Conservation (phyloP, 805 yeast species). For the Brettanomyces naardenensis region DNA sequence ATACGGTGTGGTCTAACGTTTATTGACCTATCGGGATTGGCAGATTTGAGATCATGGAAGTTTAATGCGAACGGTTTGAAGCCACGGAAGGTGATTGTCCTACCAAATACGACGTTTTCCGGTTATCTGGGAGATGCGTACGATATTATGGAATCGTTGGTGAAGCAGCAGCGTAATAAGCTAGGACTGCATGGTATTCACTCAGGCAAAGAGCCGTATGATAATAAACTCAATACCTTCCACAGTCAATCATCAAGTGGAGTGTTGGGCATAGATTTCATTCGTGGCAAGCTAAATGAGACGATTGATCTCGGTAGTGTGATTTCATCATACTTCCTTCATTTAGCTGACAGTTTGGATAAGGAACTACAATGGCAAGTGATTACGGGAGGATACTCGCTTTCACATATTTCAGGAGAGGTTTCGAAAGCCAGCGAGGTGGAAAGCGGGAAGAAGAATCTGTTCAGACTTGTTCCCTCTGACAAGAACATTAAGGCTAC, state of each 20-base stretch:
- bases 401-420: slow-evolving; percentile 77
- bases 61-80: slow-evolving; percentile 72
- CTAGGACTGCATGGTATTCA: slow-evolving; percentile 1
- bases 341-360: slow-evolving; percentile 58
- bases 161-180: slow-evolving; percentile 14
- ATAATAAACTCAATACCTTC: slow-evolving; percentile 4
- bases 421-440: slow-evolving; percentile 22
- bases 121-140: slow-evolving; percentile 17
- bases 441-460: slow-evolving; percentile 4
- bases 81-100: slow-evolving; percentile 62
- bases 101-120: slow-evolving; percentile 18
- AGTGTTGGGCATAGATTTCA: slow-evolving; percentile 18
- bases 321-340: slow-evolving; percentile 47
- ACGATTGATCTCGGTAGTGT: slow-evolving; percentile 45
- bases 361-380: slow-evolving; percentile 73
- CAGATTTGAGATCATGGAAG: slow-evolving; percentile 73
- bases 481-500: slow-evolving; percentile 2
- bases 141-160: slow-evolving; percentile 15
- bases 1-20: slow-evolving; percentile 66
- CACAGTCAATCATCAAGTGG: slow-evolving; percentile 12
- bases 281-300: slow-evolving; percentile 30
- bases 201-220: neutral
- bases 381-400: slow-evolving; percentile 69
- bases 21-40: slow-evolving; percentile 77
- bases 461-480: slow-evolving; percentile 6